Base-by-base conservation (phyloP, 2,329 filamentous ascomycete genomes). In the Neophaeococcomyces mojaviensis region DNA sequence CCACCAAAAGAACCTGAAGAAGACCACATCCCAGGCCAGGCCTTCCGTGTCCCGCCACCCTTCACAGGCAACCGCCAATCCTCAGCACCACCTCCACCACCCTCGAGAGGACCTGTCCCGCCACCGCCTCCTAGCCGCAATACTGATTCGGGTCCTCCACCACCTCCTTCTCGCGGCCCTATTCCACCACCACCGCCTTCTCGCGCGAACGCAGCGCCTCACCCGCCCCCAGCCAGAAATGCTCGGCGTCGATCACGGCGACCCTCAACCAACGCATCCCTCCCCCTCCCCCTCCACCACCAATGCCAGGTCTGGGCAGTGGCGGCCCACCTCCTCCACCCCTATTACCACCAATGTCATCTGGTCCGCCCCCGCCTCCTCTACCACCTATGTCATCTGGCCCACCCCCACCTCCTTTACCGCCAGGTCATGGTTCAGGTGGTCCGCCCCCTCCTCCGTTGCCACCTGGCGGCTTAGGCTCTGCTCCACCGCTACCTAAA, bases 31-130 rank as follows among this genome's bases (percentile, higher is more conserved):
- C 64, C 71, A 16, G 67, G 66, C 30, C 73, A 77, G 44, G 83
- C 73, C 54, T 88, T 87, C 59, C 79, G 77, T 28, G 86, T 94
- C 4, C 88, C 89, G 46, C 88, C 89, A 5, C 80, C 86, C 2
- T 94, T 94, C 59, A 61, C 76, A 39, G 83, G 84, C 37, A 79
- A 82, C 57, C 68, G 78, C 51, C 78, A 69, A 51, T 69, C 78
- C 26, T 70, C 75, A 3, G 74, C 73, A 35, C 82, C 86, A 32
- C 86, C 86, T n/a, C 84, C 85, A 8, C 84, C 78, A 30, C 74
- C 74, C 41, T 69, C 68, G 43, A 68, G 74, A 39, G 79, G 78
- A 24, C 71, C 81, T 28, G 78, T 82, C 13, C 86, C 86, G 49
- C 85, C 85, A 26, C 83, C 84, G 8, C 84, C 78, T 20, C 73